Conservation (phyloP, 306 rosid genomes). For the Herpetospermum pedunculosum region DNA sequence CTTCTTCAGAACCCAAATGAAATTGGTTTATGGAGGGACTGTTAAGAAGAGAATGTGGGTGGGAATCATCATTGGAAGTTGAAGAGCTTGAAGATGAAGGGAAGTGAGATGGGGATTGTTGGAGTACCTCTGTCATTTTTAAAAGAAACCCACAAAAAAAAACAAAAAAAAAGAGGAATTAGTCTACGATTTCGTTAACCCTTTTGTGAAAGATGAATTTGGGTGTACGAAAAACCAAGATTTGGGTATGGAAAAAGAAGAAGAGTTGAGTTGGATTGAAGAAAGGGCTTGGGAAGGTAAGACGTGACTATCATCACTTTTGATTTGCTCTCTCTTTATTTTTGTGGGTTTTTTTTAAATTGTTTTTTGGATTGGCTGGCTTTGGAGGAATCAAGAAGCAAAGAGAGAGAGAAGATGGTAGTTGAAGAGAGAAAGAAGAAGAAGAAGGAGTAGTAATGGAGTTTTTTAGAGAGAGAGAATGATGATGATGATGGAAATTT, state of each 20-base stretch:
- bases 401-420: conserved; percentile 15
- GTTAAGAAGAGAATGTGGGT: conserved; percentile 44
- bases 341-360: not conserved
- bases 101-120: conserved; percentile 54
- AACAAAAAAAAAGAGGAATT: conserved; percentile 9
- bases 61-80: conserved; percentile 37
- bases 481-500: too few species aligned
- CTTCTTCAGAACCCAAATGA: conserved; percentile 25
- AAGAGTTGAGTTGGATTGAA: conserved; percentile 82
- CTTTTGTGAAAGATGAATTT: conserved; percentile 2
- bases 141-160: conserved; percentile 1
- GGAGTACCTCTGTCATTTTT: conserved; percentile 74
- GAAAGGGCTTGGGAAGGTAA: conserved; percentile 55
- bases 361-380: conserved; percentile 14
- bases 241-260: conserved; percentile 34
- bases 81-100: conserved; percentile 89
- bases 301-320: conserved; percentile 52
- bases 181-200: conserved; percentile 10
- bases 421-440: conserved; percentile 5
- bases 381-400: conserved; percentile 21
- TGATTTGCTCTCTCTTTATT: not conserved
- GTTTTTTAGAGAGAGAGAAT: not conserved
- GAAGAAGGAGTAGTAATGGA: not conserved
- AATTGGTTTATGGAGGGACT: conserved; percentile 28
- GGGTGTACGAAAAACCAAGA: conserved; percentile 22